Evolutionary conservation across 176 grass and related monocot genomes (phyloP), one percentile per base, ranked within the genome.

Genomic region (Otatea glauca): DNA sequence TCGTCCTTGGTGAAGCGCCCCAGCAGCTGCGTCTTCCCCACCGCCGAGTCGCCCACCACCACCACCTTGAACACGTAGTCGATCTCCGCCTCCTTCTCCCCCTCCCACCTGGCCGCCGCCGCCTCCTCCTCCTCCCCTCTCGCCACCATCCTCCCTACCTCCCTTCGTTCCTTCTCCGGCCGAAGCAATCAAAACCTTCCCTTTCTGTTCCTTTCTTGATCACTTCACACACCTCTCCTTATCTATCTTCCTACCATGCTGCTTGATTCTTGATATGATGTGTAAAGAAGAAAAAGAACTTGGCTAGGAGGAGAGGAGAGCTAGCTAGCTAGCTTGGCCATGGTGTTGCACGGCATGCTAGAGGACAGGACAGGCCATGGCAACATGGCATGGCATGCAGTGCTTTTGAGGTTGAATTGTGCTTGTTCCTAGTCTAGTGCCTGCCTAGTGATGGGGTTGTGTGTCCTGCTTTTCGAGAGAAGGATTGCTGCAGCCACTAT

Each of bases 1-100:
- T 97, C 81, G 85, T 94, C 80, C 53, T 78, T 66, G 43, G 89
- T 61, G 80, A 87, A 91, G 7, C 89, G 68, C 61, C 80, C 84
- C 60, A 90, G 89, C 75, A 90, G 84, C 89, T 90, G 89, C 84
- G 89, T 90, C 89, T 90, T 87, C 18, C 89, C 89, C 89, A 90
- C 84, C 80, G 84, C 89, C 49, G 89, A 41, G 89, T 90, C 89
- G 0, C 89, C 89, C 68, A 90, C 84, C 80, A 79, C 89, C 84
- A 90, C 89, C 75, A 90, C 84, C 89, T 90, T 90, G 80, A 90
- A 87, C 84, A 90, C 84, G 84, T 90, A 90, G 89, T 90, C 88
- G 79, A 90, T 90, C 88, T 86, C 89, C 42, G 80, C 89, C 80
- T 90, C 87, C 68, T 82, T 88, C 86, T 88, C 88, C 53, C 89